Evolutionary conservation across 805 yeast species (phyloP), one percentile per base, ranked within the genome.

Genomic region (Suhomyces pyralidae): DNA sequence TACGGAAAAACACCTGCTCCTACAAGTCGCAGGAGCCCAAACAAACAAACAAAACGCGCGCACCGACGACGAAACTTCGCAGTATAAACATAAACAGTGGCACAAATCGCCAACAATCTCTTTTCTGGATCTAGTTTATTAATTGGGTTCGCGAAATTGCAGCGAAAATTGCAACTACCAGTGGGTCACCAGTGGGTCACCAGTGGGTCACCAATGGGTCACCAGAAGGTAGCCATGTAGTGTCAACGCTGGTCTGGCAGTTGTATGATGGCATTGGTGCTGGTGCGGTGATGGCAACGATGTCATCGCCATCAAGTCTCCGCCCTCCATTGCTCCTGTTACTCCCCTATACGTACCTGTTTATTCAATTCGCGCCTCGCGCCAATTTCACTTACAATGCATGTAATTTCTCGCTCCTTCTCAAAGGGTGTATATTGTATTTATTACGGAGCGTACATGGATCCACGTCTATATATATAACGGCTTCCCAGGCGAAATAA

Each of bases 11-110:
- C 43, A 14, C 42, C 30, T 46, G 26, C 49, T 46, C 30, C 32
- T 36, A 46, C 43, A 28, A 46, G 49, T 24, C 30, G 22, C 15
- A 28, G 49, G 32, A 46, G 49, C 40, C 22, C 17, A 36, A 34
- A 34, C 42, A 46, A 46, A 22, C n/a, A 46, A 46, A 32, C 36
- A 36, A 24, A 38, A 32, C 36, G 36, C 40, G 38, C 49, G 49
- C 49, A 22, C 24, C 25, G 30, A 3, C 28, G 28, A 24, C 45
- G 22, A 22, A 36, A 24, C 24, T 20, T 46, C 49, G 49, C 49
- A 40, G 20, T 38, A 28, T 46, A 46, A 46, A 46, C 49, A 46
- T 19, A 46, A 46, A 46, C 34, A 46, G 32, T 46, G 43, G n/a
- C 30, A 46, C 49, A 46, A 46, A 34, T 17, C n/a, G 30, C 40